Conservation (phyloP, 139 green algal genomes). For the Chlorella sp. region DNA sequence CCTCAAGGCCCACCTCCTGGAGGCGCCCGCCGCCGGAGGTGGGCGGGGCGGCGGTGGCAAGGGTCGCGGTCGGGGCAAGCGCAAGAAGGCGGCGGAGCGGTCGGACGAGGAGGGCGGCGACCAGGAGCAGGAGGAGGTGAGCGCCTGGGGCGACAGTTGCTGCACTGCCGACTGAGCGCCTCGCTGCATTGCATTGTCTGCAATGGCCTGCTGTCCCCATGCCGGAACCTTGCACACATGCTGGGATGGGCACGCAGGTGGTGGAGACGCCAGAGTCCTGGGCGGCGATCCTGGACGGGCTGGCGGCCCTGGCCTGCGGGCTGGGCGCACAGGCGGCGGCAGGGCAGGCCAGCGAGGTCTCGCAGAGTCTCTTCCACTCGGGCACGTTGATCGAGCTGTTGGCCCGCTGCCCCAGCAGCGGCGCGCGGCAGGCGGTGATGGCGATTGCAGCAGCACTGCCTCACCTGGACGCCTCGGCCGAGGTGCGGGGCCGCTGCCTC, state of each 20-base stretch:
- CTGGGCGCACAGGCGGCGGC: constrained; percentile 46
- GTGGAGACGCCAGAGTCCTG: constrained; percentile 56
- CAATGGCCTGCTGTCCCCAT: too few relatives aligned
- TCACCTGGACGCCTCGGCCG: constrained; percentile 31
- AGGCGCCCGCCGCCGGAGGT: neutral
- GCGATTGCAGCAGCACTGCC: constrained; percentile 40
- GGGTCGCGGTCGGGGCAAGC: constrained; percentile 17
- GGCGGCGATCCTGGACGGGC: constrained; percentile 52
- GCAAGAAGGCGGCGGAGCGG: constrained; percentile 29
- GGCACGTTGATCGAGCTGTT: constrained; percentile 31
- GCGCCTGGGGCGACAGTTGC: constrained; percentile 5
- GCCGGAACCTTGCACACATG: too few relatives aligned
- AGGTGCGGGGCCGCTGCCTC: constrained; percentile 31
- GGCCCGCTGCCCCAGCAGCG: constrained; percentile 3
- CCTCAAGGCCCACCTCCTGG: neutral
- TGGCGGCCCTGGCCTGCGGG: constrained; percentile 49
- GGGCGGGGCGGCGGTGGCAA: neutral
- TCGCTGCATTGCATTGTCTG: too few relatives aligned
- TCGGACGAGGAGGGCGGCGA: neutral
- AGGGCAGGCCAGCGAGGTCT: constrained; percentile 20
- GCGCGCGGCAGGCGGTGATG: constrained; percentile 24
- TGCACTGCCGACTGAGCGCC: too few relatives aligned
- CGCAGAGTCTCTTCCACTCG: neutral
- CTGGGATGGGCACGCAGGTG: neutral
- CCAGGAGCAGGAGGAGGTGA: constrained; percentile 23